Evolutionary conservation across 2,329 filamentous ascomycete genomes (phyloP), one percentile per base, ranked within the genome.

Genomic region (Verticillium dahliae): DNA sequence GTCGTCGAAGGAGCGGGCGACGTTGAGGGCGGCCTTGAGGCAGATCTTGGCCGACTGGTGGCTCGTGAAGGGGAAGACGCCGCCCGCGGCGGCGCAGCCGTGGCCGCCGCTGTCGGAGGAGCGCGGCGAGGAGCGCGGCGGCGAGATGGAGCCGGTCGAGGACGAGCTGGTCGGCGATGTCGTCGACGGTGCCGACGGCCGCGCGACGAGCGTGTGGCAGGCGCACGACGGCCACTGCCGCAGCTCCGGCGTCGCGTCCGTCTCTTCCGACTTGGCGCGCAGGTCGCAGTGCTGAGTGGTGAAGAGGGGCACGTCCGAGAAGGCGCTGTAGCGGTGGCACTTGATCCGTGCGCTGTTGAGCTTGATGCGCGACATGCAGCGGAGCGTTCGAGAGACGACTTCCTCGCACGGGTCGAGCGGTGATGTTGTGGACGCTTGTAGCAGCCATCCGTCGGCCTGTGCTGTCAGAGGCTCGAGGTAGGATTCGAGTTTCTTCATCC

Each of bases 341-440:
- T 83, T 83, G 64, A 82, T 81, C 14, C 80, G 72, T 10, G 80
- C 80, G 67, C 80, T 81, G 66, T 82, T 81, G 18, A 82, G 64
- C 65, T 82, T 83, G 61, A 82, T 81, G 13, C 75, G 74, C 10
- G 79, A 74, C 70, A 82, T 81, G 35, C 73, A 76, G 56, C 77
- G 73, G 15, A 83, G 68, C 1, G 79, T 74, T 56, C 77, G 74
- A 2, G 75, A 74, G 6, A 82, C 70, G 1, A 76, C 72, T 6
- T 71, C 69, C 63, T 83, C 80, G 0, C 68, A 69, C 13, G 68
- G 69, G 60, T 76, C 74, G 7, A 78, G 70, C 1, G 72, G 71
- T 14, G 73, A 73, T 1, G 71, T 75, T 22, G 72, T 65, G 7
- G 71, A 68, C 14, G 72, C 72, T 7, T 69, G 68, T 22, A 73